Conservation (phyloP, 1,139 yeast genomes). For the Arxiozyma slooffiae region DNA sequence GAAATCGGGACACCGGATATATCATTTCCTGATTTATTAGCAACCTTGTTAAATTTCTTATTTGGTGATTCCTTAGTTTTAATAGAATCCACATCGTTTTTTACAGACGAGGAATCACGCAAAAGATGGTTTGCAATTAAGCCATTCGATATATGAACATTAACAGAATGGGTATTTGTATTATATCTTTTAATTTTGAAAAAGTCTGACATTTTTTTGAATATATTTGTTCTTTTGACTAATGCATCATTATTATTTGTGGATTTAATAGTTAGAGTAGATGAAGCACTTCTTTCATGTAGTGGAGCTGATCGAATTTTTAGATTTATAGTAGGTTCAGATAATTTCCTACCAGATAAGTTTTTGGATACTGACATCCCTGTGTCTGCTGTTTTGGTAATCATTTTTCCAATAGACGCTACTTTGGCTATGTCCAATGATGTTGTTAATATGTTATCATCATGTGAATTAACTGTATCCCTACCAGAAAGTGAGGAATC, state of each 20-base stretch:
- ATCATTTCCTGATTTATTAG: background rate
- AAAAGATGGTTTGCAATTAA: background rate
- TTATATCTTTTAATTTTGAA: constrained; percentile 15
- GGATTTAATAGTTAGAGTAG: background rate
- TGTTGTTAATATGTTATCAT: constrained; percentile 7
- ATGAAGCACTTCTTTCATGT: constrained; percentile 2
- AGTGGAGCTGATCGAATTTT: background rate
- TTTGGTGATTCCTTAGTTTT: background rate
- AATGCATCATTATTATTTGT: background rate
- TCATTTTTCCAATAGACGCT: constrained; percentile 10
- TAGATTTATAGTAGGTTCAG: background rate
- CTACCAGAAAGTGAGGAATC: constrained; percentile 10
- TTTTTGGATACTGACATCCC: constrained; percentile 5
- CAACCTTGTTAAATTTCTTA: background rate
- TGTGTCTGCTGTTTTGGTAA: constrained; percentile 10
- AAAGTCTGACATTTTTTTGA: constrained; percentile 17
- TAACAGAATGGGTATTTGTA: background rate
- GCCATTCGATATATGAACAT: background rate
- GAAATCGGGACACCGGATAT: background rate
- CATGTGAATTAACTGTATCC: constrained; percentile 2
- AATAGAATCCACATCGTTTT: background rate
- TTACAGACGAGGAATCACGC: background rate
- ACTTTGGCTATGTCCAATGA: constrained; percentile 11
- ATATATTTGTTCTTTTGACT: constrained; percentile 9
- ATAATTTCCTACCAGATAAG: constrained; percentile 1